A percentile compares a stretch with the other conserved stretches of the same genome.
Conservation (phyloP, 2,329 filamentous ascomycete genomes). For the Madurella fahalii region DNA sequence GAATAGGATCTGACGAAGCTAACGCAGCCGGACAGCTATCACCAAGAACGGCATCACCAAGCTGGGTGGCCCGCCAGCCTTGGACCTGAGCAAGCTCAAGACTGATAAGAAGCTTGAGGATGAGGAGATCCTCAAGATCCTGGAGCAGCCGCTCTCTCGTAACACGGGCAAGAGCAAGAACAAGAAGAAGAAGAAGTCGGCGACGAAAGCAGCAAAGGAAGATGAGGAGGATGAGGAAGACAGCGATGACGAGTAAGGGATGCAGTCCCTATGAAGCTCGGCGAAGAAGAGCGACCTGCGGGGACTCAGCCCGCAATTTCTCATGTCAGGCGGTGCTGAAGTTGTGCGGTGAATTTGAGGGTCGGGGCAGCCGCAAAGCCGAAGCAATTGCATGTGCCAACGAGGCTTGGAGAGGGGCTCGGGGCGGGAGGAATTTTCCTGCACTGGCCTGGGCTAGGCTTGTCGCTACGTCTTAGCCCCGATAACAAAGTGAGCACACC, state of each 20-base stretch:
- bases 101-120: conserved; percentile 97
- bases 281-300: background rate
- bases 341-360: background rate
- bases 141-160: conserved; percentile 81
- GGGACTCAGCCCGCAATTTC: background rate
- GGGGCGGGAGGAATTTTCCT: conserved; percentile 7
- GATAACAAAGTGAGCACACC: conserved; percentile 13
- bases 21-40: conserved; percentile 59
- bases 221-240: conserved; percentile 30
- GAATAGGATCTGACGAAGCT: conserved; percentile 16
- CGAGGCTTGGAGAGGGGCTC: conserved; percentile 3
- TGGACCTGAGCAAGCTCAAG: conserved; percentile 79
- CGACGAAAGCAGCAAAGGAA: conserved; percentile 40
- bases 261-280: background rate
- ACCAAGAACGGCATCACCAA: conserved; percentile 96
- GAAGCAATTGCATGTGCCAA: conserved; percentile 2
- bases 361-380: background rate
- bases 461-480: conserved; percentile 16
- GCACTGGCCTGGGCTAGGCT: conserved; percentile 11
- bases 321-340: background rate
- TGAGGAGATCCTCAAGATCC: conserved; percentile 89
- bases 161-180: conserved; percentile 92
- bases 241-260: conserved; percentile 35
- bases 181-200: conserved; percentile 68
- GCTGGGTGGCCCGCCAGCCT: conserved; percentile 69